phyloP scores from a whole-genome alignment of 2,329 filamentous ascomycete species.

The Hortaea sp. region DNA sequence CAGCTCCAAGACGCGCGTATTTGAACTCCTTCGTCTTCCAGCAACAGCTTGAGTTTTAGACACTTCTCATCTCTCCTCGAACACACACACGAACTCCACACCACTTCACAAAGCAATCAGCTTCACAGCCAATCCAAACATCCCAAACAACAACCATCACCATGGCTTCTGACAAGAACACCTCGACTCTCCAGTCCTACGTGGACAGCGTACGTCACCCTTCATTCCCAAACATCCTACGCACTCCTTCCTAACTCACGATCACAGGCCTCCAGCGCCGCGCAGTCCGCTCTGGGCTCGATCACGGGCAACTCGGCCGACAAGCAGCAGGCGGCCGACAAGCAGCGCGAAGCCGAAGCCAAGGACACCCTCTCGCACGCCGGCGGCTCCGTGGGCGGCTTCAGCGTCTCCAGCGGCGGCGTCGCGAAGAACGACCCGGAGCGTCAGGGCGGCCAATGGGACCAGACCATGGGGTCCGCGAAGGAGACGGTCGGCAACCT shows the following conservation, averaged over 20 bases:
- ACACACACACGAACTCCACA: background rate
- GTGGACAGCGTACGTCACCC: slow-evolving; percentile 32
- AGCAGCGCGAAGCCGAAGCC: slow-evolving; percentile 53
- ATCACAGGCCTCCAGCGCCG: slow-evolving; percentile 50
- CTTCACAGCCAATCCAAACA: background rate
- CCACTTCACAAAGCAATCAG: background rate
- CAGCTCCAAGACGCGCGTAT: too few relatives aligned
- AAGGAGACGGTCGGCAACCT: slow-evolving; percentile 74
- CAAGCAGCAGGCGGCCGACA: slow-evolving; percentile 51
- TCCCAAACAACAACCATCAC: background rate
- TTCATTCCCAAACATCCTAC: background rate
- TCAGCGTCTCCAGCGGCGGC: slow-evolving; percentile 59
- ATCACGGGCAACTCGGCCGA: slow-evolving; percentile 64
- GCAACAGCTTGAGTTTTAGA: too few relatives aligned
- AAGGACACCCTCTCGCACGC: slow-evolving; percentile 69
- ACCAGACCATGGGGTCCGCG: slow-evolving; percentile 77
- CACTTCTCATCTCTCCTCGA: background rate
- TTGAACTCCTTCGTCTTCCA: too few relatives aligned
- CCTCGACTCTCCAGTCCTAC: slow-evolving; percentile 72
- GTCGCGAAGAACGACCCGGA: slow-evolving; percentile 64
- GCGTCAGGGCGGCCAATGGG: slow-evolving; percentile 64
- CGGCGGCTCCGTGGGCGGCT: slow-evolving; percentile 61
- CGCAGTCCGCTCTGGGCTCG: slow-evolving; percentile 61
- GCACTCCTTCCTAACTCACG: background rate
- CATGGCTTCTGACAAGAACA: slow-evolving; percentile 44